Evolutionary conservation across 176 grass and related monocot species (phyloP).

Genomic region (Aegilops tauschii): DNA sequence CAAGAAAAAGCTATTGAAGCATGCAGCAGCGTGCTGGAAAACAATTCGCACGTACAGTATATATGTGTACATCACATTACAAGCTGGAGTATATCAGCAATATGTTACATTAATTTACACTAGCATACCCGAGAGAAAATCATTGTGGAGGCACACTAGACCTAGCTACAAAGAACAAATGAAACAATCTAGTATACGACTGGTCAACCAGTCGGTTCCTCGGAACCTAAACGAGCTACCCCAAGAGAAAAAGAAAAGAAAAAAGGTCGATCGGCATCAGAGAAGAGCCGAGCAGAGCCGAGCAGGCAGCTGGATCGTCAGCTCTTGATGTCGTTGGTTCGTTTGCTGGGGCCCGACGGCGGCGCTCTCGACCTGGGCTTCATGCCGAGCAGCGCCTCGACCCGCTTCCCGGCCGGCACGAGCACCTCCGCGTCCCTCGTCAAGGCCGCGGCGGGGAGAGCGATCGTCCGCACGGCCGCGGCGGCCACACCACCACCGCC

Average conservation of each 20-base stretch:
- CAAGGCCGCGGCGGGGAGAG: background rate
- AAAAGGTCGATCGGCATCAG: background rate
- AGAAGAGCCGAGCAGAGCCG: too few relatives aligned
- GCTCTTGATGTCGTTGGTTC: constrained; percentile 47
- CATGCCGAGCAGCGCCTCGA: constrained; percentile 16
- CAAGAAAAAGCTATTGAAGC: background rate
- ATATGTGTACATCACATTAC: background rate
- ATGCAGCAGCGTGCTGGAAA: background rate
- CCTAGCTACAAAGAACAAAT: background rate
- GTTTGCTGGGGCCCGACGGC: constrained; percentile 51
- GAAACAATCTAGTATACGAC: background rate
- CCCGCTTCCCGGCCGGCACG: background rate
- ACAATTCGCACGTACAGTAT: background rate
- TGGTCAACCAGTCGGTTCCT: background rate
- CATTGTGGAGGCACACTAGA: background rate
- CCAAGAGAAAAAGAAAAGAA: background rate
- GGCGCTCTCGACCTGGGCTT: constrained; percentile 40
- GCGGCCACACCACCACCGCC: background rate
- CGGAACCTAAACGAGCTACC: background rate
- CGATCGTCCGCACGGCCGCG: background rate
- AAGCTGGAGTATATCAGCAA: background rate
- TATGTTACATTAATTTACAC: background rate
- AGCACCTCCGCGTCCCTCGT: background rate
- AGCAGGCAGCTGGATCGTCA: background rate
- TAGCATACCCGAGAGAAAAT: background rate